phyloP scores from a whole-genome alignment of 208 protist species.

The Acanthamoeba royreba region DNA sequence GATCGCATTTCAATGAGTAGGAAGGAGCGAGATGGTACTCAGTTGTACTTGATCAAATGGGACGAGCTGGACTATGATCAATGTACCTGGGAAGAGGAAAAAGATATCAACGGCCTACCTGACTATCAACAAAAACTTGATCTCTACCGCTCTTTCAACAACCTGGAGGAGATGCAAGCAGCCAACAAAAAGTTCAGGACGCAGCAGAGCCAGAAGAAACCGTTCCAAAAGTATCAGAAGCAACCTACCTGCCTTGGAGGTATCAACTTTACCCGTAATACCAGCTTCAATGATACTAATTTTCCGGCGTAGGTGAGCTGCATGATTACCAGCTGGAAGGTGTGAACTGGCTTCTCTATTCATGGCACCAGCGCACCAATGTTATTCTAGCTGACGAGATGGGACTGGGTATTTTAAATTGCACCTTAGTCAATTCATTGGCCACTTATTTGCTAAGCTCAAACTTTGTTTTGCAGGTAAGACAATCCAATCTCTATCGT shows the following conservation, averaged over 20 bases:
- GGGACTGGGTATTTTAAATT: constrained; percentile 82
- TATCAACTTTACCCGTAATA: background rate
- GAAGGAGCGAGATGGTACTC: background rate
- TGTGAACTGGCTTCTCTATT: constrained; percentile 84
- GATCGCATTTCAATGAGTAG: background rate
- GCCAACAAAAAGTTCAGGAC: background rate
- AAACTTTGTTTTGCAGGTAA: constrained; percentile 61
- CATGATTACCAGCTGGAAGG: constrained; percentile 87
- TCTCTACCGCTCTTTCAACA: background rate
- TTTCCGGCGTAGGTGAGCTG: constrained; percentile 57
- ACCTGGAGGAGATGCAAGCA: background rate
- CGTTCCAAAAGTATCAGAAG: constrained; percentile 38
- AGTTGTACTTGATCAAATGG: constrained; percentile 43
- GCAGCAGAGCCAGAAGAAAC: background rate
- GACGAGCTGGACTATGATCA: constrained; percentile 43
- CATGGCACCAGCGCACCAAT: constrained; percentile 76
- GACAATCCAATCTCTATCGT: constrained; percentile 76
- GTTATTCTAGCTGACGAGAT: constrained; percentile 90
- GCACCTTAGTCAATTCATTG: background rate
- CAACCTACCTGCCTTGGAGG: constrained; percentile 34
- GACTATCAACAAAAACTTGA: constrained; percentile 23
- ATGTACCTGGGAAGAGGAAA: constrained; percentile 40
- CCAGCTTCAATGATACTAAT: background rate
- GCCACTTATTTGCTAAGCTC: background rate
- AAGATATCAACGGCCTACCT: background rate